phyloP scores from a whole-genome alignment of 345 rosid genomes.

The Eucalyptus globulus region DNA sequence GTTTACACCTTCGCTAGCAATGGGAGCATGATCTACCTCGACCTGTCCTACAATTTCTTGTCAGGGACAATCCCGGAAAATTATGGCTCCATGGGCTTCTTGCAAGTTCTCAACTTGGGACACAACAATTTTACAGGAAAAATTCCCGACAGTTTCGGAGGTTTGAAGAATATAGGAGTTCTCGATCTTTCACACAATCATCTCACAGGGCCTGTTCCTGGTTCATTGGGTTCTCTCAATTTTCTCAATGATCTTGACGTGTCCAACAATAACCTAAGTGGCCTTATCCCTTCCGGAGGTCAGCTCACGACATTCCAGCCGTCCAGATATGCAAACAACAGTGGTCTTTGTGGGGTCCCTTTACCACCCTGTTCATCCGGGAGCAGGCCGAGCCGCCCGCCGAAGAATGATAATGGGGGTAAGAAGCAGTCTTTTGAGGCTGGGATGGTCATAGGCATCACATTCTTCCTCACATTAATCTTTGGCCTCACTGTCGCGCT shows the following conservation, averaged over 20 bases:
- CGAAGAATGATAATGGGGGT: background rate
- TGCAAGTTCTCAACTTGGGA: conserved; percentile 90
- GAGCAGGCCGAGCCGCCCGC: background rate
- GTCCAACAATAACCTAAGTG: conserved; percentile 82
- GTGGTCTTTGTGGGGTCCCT: conserved; percentile 90
- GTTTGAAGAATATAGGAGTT: conserved; percentile 67
- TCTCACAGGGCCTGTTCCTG: conserved; percentile 69
- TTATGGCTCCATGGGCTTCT: conserved; percentile 55
- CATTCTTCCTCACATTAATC: conserved; percentile 54
- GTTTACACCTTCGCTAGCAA: conserved; percentile 64
- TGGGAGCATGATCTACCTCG: conserved; percentile 92
- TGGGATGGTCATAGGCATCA: conserved; percentile 59
- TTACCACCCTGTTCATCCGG: conserved; percentile 54
- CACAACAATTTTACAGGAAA: conserved; percentile 63
- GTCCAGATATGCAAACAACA: conserved; percentile 78
- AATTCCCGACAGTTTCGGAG: conserved; percentile 78
- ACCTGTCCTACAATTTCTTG: conserved; percentile 65
- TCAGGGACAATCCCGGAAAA: conserved; percentile 60
- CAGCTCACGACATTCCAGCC: conserved; percentile 90
- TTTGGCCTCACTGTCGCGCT: conserved; percentile 53
- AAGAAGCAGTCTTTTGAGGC: conserved; percentile 42
- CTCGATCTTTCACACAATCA: conserved; percentile 84
- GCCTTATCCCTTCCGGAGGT: conserved; percentile 84
- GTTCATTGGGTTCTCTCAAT: conserved; percentile 58
- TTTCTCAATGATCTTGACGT: conserved; percentile 94